phyloP scores from a whole-genome alignment of 768 basidiomycete species.

The Phylloporus sp. region DNA sequence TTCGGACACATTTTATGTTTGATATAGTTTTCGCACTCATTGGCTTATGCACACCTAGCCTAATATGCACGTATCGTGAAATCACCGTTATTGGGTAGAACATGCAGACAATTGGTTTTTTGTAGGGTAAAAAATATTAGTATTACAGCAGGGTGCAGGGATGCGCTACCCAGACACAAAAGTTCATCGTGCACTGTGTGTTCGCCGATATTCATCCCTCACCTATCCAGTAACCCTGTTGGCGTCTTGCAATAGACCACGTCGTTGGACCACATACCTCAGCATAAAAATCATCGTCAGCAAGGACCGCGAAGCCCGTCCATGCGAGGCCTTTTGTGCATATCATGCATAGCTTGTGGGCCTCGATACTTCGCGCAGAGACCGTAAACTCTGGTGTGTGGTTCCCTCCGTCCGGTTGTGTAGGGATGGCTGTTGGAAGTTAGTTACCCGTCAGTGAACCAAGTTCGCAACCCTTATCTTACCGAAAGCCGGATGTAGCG shows the following conservation, averaged over 20 bases:
- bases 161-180: background rate
- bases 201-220: slow-evolving; percentile 22
- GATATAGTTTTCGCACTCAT: slow-evolving; percentile 16
- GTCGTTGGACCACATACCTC: slow-evolving; percentile 37
- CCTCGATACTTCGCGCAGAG: slow-evolving; percentile 55
- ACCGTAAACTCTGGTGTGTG: slow-evolving; percentile 66
- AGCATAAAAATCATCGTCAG: slow-evolving; percentile 53
- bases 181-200: slow-evolving; percentile 1
- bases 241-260: background rate
- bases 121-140: slow-evolving; percentile 12
- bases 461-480: slow-evolving; percentile 15
- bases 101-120: slow-evolving; percentile 5
- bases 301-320: slow-evolving; percentile 56
- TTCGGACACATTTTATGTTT: slow-evolving; percentile 12
- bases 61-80: slow-evolving; percentile 20
- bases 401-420: slow-evolving; percentile 65
- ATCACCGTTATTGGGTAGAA: slow-evolving; percentile 14
- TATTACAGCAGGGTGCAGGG: slow-evolving; percentile 12
- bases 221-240: slow-evolving; percentile 14
- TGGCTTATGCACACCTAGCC: slow-evolving; percentile 13
- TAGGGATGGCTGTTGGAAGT: slow-evolving; percentile 60
- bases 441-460: slow-evolving; percentile 7
- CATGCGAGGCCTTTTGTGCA: slow-evolving; percentile 60
- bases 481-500: slow-evolving; percentile 65
- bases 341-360: slow-evolving; percentile 57